These are phyloP conservation scores for Urochloa ruziziensis DNA, from an alignment of 176 grass and related monocot species.

Conservation along the genomic window DNA sequence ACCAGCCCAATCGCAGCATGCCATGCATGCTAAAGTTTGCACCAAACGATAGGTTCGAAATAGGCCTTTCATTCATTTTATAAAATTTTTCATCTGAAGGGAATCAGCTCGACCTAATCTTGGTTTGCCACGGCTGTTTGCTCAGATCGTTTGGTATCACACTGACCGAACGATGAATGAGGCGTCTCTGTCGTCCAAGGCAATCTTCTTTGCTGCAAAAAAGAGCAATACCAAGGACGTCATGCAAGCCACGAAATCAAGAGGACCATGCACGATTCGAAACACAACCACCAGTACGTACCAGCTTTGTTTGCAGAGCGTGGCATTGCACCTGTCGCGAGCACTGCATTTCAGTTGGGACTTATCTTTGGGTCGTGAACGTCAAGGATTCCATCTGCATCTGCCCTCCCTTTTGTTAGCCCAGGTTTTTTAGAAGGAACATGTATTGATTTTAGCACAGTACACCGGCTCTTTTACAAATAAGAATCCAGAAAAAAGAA, in stretches of 20 bases:
- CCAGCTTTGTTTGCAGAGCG: background rate
- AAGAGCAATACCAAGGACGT: background rate
- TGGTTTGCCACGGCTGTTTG: background rate
- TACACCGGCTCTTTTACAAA: too few species aligned
- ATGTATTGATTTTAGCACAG: too few species aligned
- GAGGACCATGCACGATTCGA: background rate
- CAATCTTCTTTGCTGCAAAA: background rate
- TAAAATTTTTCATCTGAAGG: background rate
- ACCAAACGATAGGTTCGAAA: background rate
- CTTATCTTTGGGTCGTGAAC: too few species aligned
- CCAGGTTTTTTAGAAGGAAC: too few species aligned
- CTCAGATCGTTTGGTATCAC: background rate
- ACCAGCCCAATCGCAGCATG: background rate
- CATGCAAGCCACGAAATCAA: background rate
- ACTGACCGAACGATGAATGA: background rate
- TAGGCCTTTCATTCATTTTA: too few species aligned
- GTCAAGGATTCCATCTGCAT: background rate
- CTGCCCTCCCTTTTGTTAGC: too few species aligned
- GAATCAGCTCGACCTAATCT: background rate
- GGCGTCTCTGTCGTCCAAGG: background rate
- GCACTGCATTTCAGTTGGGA: background rate
- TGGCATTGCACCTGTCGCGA: background rate
- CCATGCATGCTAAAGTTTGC: background rate
- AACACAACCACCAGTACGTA: background rate
- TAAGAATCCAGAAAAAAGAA: too few species aligned